Base-by-base conservation (phyloP, 2,329 filamentous ascomycete species). In the Cryoendolithus antarcticus region DNA sequence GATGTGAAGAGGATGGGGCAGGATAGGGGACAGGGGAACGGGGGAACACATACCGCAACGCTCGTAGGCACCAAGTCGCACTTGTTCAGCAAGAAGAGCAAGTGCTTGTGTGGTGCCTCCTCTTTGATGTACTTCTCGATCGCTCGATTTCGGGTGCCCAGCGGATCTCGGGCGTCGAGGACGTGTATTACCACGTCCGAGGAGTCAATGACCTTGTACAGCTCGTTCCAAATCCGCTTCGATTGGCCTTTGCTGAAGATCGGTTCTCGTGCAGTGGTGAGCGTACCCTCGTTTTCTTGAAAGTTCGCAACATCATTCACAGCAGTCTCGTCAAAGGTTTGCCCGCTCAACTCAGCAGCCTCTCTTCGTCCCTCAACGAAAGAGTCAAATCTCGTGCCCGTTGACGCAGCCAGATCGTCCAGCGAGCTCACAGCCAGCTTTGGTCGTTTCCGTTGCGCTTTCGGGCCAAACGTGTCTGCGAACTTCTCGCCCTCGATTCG, bases 101-200 rank as follows among this genome's bases (percentile, higher is more conserved):
- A 69, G 60, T 96, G 89, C 67, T 98, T 98, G 63, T 98, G 91
- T 6, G 88, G 86, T 10, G 88, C 89, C 57, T 98, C 91, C 48
- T 91, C 83, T 45, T 75, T 77, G 35, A 98, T 80, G 58, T 95
- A 96, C 58, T 95, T 94, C 59, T 98, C 84, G 15, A 93, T 80
- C 52, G 83, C 85, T 24, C 80, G 74, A 67, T 91, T 98, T 40
- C 91, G 74, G 10, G 91, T 96, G 28, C 91, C 91, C 8, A 89
- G 65, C 3, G 86, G 88, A 61, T 94, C 86, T 62, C 86, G 74
- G 31, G 88, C 86, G 61, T 95, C 89, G 1, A 94, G 67, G 9
- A 94, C 83, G 55, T 95, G 91, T n/a, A 98, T 81, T 34, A 98
- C 77, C 29, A 98, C 89, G 62, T 98, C 91, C 7, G 83, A 91